Evolutionary conservation across 257 asterid species (phyloP), one percentile per base, ranked within the genome.

Genomic region (Ballota nigra): DNA sequence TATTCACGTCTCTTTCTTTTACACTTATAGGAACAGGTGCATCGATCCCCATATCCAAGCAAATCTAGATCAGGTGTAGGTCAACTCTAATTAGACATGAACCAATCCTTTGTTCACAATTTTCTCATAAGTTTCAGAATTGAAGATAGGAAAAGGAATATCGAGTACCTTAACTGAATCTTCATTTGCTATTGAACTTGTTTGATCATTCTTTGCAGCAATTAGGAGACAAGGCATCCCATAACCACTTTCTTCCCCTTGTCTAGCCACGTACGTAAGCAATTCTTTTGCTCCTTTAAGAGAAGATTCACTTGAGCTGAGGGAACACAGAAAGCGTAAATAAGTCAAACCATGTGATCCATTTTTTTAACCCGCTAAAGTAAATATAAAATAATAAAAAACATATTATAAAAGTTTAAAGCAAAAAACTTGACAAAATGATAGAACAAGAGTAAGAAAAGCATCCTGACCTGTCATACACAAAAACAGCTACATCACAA

Each of bases 161-260:
- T 63, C 60, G 20, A 45, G 56, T 81, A 89, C 98, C 92, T 87
- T 84, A 28, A 87, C 91, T 45, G 99, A 88, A 75, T 89, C 93
- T 80, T 80, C 82, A 68, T 82, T 85, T 47, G 86, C 78, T 77
- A 72, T 66, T 61, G 90, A 84, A 79, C 83, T 85, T 60, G 90
- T 71, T 63, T 80, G 81, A 84, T 94, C 97, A 70, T 85, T 86
- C 80, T 94, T 89, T n/a, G 98, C 96, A 1, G 95, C 96, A 83
- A 94, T 70, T n/a, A 94, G 83, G 70, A 94, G 88, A 83, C 98
- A 91, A 24, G 99, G 98, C 87, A 92, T 85, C 78, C 81, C 86
- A 40, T 77, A 86, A 63, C 95, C 89, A 71, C 75, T 88, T 71
- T 83, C 91, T 74, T 91, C 97, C 68, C 97, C 97, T 65, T 78